These are phyloP conservation scores for Cladochytrium replicatum DNA, from an alignment of 192 early-diverging fungal genomes.

Conservation along the genomic window DNA sequence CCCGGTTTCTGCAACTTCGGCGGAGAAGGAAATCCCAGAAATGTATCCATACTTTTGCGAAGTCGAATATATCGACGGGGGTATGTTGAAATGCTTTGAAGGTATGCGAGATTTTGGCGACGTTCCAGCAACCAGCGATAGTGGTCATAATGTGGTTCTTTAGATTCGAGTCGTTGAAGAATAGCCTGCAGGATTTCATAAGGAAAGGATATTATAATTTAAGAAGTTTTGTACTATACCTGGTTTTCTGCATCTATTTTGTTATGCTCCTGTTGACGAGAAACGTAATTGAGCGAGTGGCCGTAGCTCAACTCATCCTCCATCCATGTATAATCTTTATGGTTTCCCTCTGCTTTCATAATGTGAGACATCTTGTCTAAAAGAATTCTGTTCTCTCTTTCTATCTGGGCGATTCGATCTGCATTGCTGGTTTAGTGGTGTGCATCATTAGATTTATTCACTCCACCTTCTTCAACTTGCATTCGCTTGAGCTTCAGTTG, in stretches of 20 bases:
- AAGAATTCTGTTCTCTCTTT: slow-evolving; percentile 39
- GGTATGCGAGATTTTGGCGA: slow-evolving; percentile 33
- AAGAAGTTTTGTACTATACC: slow-evolving; percentile 17
- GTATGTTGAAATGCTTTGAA: slow-evolving; percentile 37
- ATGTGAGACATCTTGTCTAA: slow-evolving; percentile 33
- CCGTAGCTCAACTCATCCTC: not conserved
- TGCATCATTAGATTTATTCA: not conserved
- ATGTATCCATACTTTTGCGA: not conserved
- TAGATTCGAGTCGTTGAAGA: slow-evolving; percentile 36
- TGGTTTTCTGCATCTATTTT: slow-evolving; percentile 8
- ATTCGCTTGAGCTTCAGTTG: slow-evolving; percentile 32
- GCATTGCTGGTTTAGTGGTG: not conserved
- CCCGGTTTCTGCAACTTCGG: not conserved
- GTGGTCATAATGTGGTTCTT: slow-evolving; percentile 33
- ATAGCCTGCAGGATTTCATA: slow-evolving; percentile 16
- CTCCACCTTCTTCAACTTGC: slow-evolving; percentile 38
- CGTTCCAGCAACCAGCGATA: slow-evolving; percentile 25
- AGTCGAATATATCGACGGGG: slow-evolving; percentile 24
- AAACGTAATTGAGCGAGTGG: not conserved
- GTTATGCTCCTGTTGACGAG: not conserved
- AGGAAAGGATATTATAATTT: not conserved
- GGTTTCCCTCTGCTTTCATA: slow-evolving; percentile 16
- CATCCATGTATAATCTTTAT: not conserved
- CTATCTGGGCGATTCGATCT: slow-evolving; percentile 36
- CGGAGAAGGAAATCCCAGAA: not conserved